These are phyloP conservation scores for Rhododendron kiyosumense DNA, from an alignment of 148 eudicot species.

Conservation along the genomic window DNA sequence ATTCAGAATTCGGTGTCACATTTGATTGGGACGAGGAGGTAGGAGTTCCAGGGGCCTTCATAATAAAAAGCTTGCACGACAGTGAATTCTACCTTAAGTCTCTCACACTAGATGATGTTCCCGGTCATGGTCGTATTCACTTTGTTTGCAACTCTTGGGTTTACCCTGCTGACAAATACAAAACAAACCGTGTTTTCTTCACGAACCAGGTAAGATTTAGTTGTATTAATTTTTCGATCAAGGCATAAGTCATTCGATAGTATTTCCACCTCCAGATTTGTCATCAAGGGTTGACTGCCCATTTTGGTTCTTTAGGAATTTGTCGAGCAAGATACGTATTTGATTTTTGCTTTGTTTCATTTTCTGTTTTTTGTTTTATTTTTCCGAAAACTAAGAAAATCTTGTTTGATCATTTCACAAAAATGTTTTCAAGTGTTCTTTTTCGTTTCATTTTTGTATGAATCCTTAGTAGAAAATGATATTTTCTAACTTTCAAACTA, in stretches of 20 bases:
- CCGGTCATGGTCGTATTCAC: constrained; percentile 46
- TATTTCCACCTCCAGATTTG: not conserved
- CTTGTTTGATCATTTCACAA: not conserved
- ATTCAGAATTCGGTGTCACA: constrained; percentile 33
- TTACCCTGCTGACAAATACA: constrained; percentile 48
- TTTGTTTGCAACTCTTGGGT: constrained; percentile 83
- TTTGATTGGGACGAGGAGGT: constrained; percentile 59
- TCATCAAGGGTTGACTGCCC: not conserved
- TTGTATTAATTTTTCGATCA: not conserved
- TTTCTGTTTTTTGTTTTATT: not conserved
- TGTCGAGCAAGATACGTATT: not conserved
- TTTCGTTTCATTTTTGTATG: not conserved
- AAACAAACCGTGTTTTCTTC: constrained; percentile 53
- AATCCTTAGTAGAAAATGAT: not conserved
- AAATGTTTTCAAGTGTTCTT: not conserved
- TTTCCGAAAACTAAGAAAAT: not conserved
- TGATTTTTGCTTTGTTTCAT: not conserved
- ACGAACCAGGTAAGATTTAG: constrained; percentile 45
- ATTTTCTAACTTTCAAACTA: not conserved
- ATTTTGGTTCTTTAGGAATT: not conserved
- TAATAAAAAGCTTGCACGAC: constrained; percentile 51
- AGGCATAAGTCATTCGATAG: not conserved
- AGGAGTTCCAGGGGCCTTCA: constrained; percentile 76
- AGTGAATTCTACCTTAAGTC: constrained; percentile 69
- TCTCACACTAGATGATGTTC: constrained; percentile 54